Conservation (phyloP, 2,329 filamentous ascomycete species). For the Fusarium sp. region DNA sequence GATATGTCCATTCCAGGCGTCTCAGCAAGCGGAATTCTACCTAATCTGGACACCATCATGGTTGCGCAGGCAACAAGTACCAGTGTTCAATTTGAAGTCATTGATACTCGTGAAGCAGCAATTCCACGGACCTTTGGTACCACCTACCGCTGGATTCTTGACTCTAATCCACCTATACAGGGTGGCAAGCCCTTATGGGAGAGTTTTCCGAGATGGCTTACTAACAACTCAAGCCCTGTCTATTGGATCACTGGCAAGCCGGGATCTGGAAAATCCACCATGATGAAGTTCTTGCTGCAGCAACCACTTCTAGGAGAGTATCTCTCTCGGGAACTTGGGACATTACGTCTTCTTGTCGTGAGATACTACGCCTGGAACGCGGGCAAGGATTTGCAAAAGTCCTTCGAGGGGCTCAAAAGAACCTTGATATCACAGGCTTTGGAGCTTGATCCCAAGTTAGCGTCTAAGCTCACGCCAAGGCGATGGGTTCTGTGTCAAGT, state of each 20-base stretch:
- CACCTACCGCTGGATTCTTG: neutral
- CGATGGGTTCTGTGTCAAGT: neutral
- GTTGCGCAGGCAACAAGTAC: no score
- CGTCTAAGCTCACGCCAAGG: neutral
- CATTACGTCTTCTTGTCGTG: neutral
- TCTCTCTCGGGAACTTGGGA: no score
- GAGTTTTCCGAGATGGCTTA: neutral
- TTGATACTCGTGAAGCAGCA: neutral
- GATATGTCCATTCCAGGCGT: no score
- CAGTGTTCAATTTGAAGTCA: no score
- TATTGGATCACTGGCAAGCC: conserved; percentile 30
- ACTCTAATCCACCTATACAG: no score
- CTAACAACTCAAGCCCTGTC: neutral
- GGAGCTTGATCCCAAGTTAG: neutral
- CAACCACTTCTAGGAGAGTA: neutral
- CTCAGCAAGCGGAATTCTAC: no score
- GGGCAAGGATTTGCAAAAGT: neutral
- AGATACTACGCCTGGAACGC: neutral
- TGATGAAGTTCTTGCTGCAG: conserved; percentile 9
- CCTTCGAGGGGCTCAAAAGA: neutral
- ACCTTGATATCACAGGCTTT: neutral
- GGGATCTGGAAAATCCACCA: conserved; percentile 6
- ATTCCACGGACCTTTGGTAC: neutral
- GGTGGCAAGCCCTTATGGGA: neutral
- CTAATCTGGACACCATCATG: no score